Evolutionary conservation across 129 eudicot genomes (phyloP).

Genomic region (Helianthus tuberosus): DNA sequence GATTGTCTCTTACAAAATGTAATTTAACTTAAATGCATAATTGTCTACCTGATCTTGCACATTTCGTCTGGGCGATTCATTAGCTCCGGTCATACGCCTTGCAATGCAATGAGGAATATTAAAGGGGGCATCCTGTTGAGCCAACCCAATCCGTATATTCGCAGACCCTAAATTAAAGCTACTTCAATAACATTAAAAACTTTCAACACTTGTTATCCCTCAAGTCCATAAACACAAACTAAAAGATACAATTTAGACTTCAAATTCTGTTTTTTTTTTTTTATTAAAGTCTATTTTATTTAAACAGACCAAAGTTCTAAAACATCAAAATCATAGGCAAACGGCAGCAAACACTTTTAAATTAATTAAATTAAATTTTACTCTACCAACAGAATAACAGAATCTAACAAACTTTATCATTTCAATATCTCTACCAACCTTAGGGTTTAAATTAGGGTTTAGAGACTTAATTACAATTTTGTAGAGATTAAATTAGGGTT

Average conservation of each 20-base stretch:
- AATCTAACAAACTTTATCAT: no score
- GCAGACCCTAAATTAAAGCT: constrained; percentile 65
- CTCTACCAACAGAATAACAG: no score
- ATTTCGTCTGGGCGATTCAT: constrained; percentile 61
- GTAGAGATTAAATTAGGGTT: no score
- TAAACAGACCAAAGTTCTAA: no score
- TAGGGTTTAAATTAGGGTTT: constrained; percentile 33
- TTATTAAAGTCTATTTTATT: no score
- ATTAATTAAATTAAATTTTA: no score
- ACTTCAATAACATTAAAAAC: neutral
- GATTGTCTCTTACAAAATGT: neutral
- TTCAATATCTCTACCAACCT: no score
- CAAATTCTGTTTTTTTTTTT: neutral
- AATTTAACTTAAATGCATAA: neutral
- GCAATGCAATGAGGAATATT: constrained; percentile 91
- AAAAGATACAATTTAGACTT: neutral
- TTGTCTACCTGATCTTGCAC: constrained; percentile 75
- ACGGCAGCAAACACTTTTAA: no score
- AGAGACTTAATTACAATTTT: neutral
- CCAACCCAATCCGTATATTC: constrained; percentile 72
- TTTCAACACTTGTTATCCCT: neutral
- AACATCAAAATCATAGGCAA: no score
- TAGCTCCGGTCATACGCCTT: constrained; percentile 70
- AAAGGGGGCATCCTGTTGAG: constrained; percentile 75
- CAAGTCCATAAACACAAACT: neutral